Evolutionary conservation across 306 rosid genomes (phyloP), one percentile per base, ranked within the genome.

Genomic region (Leucaena leucocephala): DNA sequence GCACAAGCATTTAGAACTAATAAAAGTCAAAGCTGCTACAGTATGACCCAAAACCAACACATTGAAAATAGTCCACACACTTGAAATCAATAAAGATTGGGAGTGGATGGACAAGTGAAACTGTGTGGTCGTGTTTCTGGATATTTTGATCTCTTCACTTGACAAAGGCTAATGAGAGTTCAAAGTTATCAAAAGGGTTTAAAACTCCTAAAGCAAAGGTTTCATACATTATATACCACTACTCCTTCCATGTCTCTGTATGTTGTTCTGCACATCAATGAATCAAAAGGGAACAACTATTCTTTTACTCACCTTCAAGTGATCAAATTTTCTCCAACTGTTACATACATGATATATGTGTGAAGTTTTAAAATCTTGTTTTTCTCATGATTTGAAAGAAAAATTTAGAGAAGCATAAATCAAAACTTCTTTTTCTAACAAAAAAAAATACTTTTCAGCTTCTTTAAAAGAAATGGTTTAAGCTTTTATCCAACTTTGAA

Each of bases 41-140:
- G 15, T 46, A 49, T 49, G 27, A 14, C 44, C 39, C 9, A 27
- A 45, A 22, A 35, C 40, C 35, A 44, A 22, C 17, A 42, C 17
- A 8, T 39, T 67, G 52, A 9, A 19, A n/a, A 43, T 52, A 33
- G 43, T 46, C 44, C 8, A 22, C 89, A 50, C 55, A 57, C 14
- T 74, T 22, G 21, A 61, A 50, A 17, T 11, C 77, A 79, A 27
- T 35, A 71, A 12, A 69, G 49, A 15, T 39, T 7, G 40, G 62
- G 57, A 50, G 45, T 10, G 4, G 12, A 27, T 27, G 27, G 27
- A 27, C 27, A 35, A 63, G 35, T 40, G 35, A 40, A 40, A 67
- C n/a, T 1, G 4, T 19, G 15, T 3, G 6, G 27, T 4, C 13
- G n/a, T 66, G 42, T 66, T 9, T 67, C 34, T n/a, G 39, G 39